phyloP scores from a whole-genome alignment of 306 rosid species.

The Prinsepia uniflora region DNA sequence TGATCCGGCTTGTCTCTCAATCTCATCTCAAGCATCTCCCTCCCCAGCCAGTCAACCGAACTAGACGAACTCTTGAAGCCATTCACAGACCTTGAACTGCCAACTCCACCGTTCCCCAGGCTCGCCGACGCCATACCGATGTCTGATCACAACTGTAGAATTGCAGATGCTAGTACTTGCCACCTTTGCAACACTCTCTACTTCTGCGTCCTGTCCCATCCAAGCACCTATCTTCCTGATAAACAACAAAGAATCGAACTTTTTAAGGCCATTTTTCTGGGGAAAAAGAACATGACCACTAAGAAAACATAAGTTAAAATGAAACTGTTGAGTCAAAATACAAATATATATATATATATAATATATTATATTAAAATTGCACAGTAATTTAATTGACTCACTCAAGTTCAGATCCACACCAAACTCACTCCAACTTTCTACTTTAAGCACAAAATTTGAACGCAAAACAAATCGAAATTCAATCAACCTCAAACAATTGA shows the following conservation, averaged over 20 bases:
- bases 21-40: slow-evolving; percentile 96
- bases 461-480: background rate
- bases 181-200: slow-evolving; percentile 15
- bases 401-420: slow-evolving; percentile 15
- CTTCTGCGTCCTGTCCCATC: slow-evolving; percentile 32
- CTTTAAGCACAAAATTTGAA: background rate
- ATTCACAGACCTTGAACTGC: slow-evolving; percentile 85
- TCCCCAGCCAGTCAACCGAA: slow-evolving; percentile 97
- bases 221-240: slow-evolving; percentile 33
- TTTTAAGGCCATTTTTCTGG: background rate
- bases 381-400: background rate
- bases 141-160: slow-evolving; percentile 16
- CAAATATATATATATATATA: too few relatives aligned
- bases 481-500: background rate
- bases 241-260: slow-evolving; percentile 15
- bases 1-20: slow-evolving; percentile 57
- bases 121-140: slow-evolving; percentile 76
- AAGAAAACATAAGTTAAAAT: background rate
- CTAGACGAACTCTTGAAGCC: slow-evolving; percentile 78
- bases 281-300: background rate
- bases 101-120: slow-evolving; percentile 83
- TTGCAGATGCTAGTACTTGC: slow-evolving; percentile 24
- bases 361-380: background rate
- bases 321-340: background rate
- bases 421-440: background rate